A percentile compares a stretch with the other conserved stretches of the same genome.
phyloP scores from a whole-genome alignment of 495 filamentous ascomycete genomes.

The Penicillium lividum region DNA sequence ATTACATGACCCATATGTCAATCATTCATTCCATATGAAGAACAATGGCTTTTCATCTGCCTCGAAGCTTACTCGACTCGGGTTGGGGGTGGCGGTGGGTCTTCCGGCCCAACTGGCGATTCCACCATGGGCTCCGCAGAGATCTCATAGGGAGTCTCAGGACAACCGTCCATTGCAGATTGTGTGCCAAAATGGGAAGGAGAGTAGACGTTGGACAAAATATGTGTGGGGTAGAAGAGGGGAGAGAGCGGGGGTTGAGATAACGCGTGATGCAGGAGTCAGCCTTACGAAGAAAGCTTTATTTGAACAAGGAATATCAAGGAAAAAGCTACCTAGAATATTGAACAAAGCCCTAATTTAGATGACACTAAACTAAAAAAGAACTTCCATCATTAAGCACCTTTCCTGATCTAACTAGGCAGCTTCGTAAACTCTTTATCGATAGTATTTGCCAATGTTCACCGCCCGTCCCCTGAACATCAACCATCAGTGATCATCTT shows the following conservation, averaged over 20 bases:
- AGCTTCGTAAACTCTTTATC: slow-evolving; percentile 20
- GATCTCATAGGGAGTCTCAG: slow-evolving; percentile 17
- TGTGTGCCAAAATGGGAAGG: neutral
- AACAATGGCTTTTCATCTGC: neutral
- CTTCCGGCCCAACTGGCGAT: slow-evolving; percentile 4
- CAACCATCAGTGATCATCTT: slow-evolving; percentile 16
- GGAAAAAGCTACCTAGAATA: neutral
- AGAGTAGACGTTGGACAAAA: neutral
- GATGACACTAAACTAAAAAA: slow-evolving; percentile 2
- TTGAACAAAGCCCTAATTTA: neutral
- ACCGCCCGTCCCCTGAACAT: slow-evolving; percentile 35
- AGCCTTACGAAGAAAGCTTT: slow-evolving; percentile 27
- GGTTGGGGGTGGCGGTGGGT: slow-evolving; percentile 15
- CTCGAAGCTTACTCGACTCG: slow-evolving; percentile 20
- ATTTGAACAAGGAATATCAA: slow-evolving; percentile 12
- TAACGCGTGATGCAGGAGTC: slow-evolving; percentile 25
- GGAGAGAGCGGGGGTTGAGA: slow-evolving; percentile 23
- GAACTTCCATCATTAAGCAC: neutral
- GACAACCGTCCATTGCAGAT: slow-evolving; percentile 22
- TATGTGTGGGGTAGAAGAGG: slow-evolving; percentile 29
- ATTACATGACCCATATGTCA: neutral
- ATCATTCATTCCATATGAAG: neutral
- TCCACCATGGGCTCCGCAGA: slow-evolving; percentile 16
- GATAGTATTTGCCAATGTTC: slow-evolving; percentile 28
- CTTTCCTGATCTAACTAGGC: slow-evolving; percentile 12